These are phyloP conservation scores for Ilyonectria robusta DNA, from an alignment of 2,329 filamentous ascomycete species.

Conservation along the genomic window DNA sequence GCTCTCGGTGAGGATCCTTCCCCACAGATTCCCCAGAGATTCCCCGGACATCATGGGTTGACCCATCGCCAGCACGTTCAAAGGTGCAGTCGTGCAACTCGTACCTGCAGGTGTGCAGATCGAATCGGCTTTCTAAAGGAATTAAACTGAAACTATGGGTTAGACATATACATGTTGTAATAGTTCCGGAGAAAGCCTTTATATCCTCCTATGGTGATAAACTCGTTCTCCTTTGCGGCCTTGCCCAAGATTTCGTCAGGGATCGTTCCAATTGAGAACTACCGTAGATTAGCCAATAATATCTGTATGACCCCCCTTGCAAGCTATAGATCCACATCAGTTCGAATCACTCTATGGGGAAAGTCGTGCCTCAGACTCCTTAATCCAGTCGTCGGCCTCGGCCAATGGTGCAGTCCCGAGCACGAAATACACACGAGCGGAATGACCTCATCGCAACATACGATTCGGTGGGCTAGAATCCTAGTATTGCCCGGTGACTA, in stretches of 20 bases:
- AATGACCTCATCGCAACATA: neutral
- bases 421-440: neutral
- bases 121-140: too few species aligned
- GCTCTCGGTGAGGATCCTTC: conserved; percentile 20
- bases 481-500: too few species aligned
- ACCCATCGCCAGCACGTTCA: neutral
- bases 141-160: too few species aligned
- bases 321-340: neutral
- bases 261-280: neutral
- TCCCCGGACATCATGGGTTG: conserved; percentile 13
- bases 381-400: neutral
- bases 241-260: neutral
- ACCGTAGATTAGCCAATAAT: neutral
- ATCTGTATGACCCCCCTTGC: neutral
- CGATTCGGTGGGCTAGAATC: neutral
- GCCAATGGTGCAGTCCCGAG: neutral
- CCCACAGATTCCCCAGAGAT: conserved; percentile 24
- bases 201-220: neutral
- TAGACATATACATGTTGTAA: neutral
- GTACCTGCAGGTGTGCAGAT: too few species aligned
- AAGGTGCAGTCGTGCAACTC: neutral
- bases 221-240: neutral
- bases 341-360: neutral
- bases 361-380: neutral
- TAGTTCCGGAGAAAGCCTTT: neutral